These are phyloP conservation scores for Trametes polyzona DNA, from an alignment of 1,284 basidiomycete genomes.

Conservation along the genomic window DNA sequence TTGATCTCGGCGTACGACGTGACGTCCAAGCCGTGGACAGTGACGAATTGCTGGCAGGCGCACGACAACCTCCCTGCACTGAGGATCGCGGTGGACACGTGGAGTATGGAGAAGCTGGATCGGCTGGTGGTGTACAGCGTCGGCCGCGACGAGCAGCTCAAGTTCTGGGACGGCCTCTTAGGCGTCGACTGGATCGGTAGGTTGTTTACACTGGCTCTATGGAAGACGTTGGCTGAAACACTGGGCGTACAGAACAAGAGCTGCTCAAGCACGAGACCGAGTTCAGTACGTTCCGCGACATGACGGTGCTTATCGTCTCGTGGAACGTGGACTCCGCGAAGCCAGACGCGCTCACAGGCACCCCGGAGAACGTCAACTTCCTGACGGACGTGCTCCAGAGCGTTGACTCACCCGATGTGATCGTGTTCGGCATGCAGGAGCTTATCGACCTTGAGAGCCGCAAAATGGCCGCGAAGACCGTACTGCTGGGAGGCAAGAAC, in stretches of 20 bases:
- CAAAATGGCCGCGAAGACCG: slow-evolving; percentile 89
- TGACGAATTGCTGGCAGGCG: slow-evolving; percentile 90
- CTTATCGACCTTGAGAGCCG: slow-evolving; percentile 92
- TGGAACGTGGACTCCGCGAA: slow-evolving; percentile 95
- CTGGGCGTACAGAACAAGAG: slow-evolving; percentile 60
- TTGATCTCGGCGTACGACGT: slow-evolving; percentile 87
- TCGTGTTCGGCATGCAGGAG: slow-evolving; percentile 95
- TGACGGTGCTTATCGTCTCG: slow-evolving; percentile 84
- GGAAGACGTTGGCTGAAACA: not conserved
- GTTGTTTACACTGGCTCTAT: slow-evolving; percentile 29
- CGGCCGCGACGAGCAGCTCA: slow-evolving; percentile 76
- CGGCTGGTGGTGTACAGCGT: slow-evolving; percentile 77
- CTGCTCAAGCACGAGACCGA: slow-evolving; percentile 74
- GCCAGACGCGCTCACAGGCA: slow-evolving; percentile 72
- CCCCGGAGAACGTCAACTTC: slow-evolving; percentile 71
- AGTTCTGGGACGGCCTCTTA: slow-evolving; percentile 91
- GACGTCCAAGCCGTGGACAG: slow-evolving; percentile 72
- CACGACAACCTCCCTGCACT: slow-evolving; percentile 83
- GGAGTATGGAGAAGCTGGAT: slow-evolving; percentile 66
- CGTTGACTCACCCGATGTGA: slow-evolving; percentile 82
- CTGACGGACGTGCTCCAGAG: slow-evolving; percentile 72
- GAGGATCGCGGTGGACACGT: slow-evolving; percentile 72
- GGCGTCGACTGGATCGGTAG: slow-evolving; percentile 86
- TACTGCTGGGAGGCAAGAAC: slow-evolving; percentile 78
- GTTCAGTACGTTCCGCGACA: slow-evolving; percentile 80